Percentiles rank a stretch among this genome's conserved stretches.
Conservation (phyloP, 2,329 filamentous ascomycete genomes). For the Penicillium sp. region DNA sequence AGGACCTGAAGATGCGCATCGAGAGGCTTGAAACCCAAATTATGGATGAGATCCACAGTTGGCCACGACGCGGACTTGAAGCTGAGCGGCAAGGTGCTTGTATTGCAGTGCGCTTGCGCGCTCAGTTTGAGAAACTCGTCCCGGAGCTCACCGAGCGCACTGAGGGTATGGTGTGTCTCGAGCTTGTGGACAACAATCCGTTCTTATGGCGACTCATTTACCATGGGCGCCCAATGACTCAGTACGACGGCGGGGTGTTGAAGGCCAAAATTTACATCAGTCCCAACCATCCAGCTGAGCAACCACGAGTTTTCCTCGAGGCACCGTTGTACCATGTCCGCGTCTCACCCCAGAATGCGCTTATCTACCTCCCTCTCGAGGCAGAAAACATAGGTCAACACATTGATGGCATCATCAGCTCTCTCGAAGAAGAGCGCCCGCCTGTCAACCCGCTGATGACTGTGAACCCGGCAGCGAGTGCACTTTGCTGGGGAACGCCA, state of each 20-base stretch:
- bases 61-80: slow-evolving; percentile 63
- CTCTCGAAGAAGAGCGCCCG: slow-evolving; percentile 80
- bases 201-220: slow-evolving; percentile 87
- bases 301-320: slow-evolving; percentile 75
- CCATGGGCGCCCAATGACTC: slow-evolving; percentile 87
- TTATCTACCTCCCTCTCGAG: slow-evolving; percentile 71
- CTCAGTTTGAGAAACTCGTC: slow-evolving; percentile 77
- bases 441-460: slow-evolving; percentile 85
- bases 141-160: slow-evolving; percentile 67
- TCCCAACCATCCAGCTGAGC: slow-evolving; percentile 77
- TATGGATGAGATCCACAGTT: slow-evolving; percentile 63
- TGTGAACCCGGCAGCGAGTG: slow-evolving; percentile 79
- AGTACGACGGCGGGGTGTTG: slow-evolving; percentile 87
- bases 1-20: slow-evolving; percentile 64
- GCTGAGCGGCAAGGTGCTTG: slow-evolving; percentile 62
- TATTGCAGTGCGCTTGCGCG: slow-evolving; percentile 72
- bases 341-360: slow-evolving; percentile 70
- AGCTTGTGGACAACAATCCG: slow-evolving; percentile 72
- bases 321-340: slow-evolving; percentile 83
- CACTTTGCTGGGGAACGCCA: slow-evolving; percentile 74
- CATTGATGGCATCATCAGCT: slow-evolving; percentile 72
- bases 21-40: slow-evolving; percentile 62
- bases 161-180: slow-evolving; percentile 65
- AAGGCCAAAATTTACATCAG: slow-evolving; percentile 73
- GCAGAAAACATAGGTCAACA: slow-evolving; percentile 75